phyloP scores from a whole-genome alignment of 306 rosid species.

The Corylus americana region DNA sequence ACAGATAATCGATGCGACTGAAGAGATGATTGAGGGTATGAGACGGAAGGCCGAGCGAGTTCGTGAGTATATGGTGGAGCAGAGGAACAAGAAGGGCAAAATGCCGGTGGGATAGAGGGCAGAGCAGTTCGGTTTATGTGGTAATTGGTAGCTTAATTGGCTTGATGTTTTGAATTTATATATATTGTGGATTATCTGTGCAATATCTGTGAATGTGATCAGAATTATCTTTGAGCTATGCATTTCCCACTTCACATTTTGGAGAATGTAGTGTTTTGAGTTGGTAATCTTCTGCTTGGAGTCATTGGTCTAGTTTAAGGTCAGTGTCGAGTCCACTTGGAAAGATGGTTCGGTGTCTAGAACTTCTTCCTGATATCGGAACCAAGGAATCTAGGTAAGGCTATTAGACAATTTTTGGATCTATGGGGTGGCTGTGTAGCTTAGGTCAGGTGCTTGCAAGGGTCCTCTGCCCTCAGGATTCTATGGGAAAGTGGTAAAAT shows the following conservation, averaged over 20 bases:
- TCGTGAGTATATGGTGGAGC: conserved; percentile 44
- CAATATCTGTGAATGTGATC: not conserved
- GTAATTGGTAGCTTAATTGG: not conserved
- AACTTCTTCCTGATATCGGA: not conserved
- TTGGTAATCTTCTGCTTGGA: not conserved
- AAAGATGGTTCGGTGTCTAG: not conserved
- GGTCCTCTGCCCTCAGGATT: too few species aligned
- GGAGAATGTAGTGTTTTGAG: not conserved
- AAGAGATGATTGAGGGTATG: conserved; percentile 64
- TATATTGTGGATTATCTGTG: not conserved
- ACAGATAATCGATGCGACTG: conserved; percentile 56
- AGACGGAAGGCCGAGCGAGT: conserved; percentile 51
- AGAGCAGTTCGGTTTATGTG: not conserved
- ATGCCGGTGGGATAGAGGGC: conserved; percentile 16
- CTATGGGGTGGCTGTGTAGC: not conserved
- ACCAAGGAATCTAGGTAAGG: not conserved
- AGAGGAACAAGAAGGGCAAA: conserved; percentile 38
- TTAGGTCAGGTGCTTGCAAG: not conserved
- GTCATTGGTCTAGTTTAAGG: not conserved
- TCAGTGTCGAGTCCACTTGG: not conserved
- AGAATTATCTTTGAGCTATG: not conserved
- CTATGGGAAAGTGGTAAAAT: not conserved
- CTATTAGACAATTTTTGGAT: not conserved
- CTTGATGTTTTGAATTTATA: not conserved
- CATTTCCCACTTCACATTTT: not conserved